A percentile compares a stretch with the other conserved stretches of the same genome.
Conservation (phyloP, 208 protist species). For the Endotrypanum monterogeii region DNA sequence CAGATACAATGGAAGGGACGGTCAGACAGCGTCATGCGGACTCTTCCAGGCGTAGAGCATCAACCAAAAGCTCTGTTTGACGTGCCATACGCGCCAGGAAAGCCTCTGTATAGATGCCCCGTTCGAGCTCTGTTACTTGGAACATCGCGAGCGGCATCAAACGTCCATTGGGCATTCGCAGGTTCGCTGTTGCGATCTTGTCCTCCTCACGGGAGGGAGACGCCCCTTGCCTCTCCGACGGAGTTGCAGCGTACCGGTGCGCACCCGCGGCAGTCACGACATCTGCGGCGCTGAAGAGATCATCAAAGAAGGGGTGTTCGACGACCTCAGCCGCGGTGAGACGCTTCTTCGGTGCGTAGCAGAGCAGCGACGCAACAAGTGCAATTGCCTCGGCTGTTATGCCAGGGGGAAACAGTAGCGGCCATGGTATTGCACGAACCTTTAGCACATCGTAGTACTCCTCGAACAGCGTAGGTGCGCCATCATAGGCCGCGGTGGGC, state of each 20-base stretch:
- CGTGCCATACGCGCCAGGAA: constrained; percentile 38
- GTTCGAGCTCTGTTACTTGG: constrained; percentile 52
- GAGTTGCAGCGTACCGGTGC: neutral
- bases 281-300: constrained; percentile 69
- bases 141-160: constrained; percentile 74
- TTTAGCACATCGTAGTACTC: constrained; percentile 96
- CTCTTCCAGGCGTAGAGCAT: constrained; percentile 5
- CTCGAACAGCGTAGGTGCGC: constrained; percentile 10
- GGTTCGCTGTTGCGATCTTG: neutral
- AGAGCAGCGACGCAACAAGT: constrained; percentile 95
- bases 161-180: constrained; percentile 49
- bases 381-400: constrained; percentile 94
- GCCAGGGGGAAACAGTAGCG: constrained; percentile 76
- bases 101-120: constrained; percentile 23
- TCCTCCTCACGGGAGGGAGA: neutral
- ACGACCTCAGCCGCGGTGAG: constrained; percentile 97
- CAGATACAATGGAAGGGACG: neutral
- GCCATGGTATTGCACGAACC: constrained; percentile 96
- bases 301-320: constrained; percentile 97
- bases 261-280: neutral
- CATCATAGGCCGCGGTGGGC: constrained; percentile 13
- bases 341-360: constrained; percentile 96
- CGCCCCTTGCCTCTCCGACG: neutral
- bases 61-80: constrained; percentile 24
- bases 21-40: neutral